Conservation (phyloP, 2,329 filamentous ascomycete genomes). For the Aspergillaceae sp. region DNA sequence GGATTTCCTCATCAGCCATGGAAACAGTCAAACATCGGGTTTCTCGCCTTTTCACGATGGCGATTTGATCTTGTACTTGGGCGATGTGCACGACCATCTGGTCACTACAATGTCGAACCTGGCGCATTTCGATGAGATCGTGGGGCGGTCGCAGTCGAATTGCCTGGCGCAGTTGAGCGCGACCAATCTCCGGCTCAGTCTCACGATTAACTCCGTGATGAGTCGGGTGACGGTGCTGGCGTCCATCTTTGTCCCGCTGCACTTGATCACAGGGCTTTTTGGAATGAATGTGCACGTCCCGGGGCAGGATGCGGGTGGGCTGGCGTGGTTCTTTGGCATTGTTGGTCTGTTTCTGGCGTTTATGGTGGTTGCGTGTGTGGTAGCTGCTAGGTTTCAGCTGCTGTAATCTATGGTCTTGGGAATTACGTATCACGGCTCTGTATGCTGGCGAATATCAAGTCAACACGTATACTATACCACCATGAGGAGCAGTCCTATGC, state of each 20-base stretch:
- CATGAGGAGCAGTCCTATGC: no score
- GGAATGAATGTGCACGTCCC: slow-evolving; percentile 44
- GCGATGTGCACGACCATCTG: slow-evolving; percentile 96
- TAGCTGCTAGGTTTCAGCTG: slow-evolving; percentile 28
- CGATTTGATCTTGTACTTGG: slow-evolving; percentile 89
- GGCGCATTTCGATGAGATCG: slow-evolving; percentile 90
- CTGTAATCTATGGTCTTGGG: slow-evolving; percentile 15
- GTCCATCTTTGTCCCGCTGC: slow-evolving; percentile 86
- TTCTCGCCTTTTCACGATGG: slow-evolving; percentile 85
- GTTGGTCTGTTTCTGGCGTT: slow-evolving; percentile 35
- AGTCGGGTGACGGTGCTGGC: slow-evolving; percentile 91
- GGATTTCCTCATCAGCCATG: slow-evolving; percentile 36
- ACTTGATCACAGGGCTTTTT: slow-evolving; percentile 62
- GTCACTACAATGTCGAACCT: slow-evolving; percentile 96
- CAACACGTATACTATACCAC: no score
- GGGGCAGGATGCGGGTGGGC: slow-evolving; percentile 23
- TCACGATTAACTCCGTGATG: slow-evolving; percentile 73
- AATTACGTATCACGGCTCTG: no score
- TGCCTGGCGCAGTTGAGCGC: slow-evolving; percentile 90
- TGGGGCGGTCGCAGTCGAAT: slow-evolving; percentile 83
- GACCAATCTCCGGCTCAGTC: slow-evolving; percentile 78
- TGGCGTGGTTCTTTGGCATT: slow-evolving; percentile 42
- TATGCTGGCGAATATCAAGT: no score
- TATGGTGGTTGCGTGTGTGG: slow-evolving; percentile 24
- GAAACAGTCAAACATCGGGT: slow-evolving; percentile 61